Percentiles rank a stretch among this genome's conserved stretches.
These are phyloP conservation scores for Heliosperma pusillum DNA, from an alignment of 148 eudicot genomes.

Conservation along the genomic window DNA sequence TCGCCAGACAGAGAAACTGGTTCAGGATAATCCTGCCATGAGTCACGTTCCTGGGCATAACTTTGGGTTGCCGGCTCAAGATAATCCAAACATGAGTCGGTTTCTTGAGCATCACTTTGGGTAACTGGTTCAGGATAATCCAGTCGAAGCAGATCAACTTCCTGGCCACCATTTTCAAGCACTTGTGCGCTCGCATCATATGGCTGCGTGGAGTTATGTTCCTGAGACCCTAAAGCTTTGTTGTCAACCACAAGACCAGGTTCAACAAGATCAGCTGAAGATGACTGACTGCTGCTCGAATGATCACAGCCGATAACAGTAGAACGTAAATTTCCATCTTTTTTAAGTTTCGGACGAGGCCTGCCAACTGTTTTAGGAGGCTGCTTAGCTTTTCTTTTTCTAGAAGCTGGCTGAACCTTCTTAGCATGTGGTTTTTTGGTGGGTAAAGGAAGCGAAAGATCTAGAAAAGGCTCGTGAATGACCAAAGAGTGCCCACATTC, in stretches of 20 bases:
- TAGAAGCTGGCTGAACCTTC: conserved; percentile 38
- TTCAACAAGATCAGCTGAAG: conserved; percentile 21
- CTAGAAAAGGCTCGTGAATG: conserved; percentile 78
- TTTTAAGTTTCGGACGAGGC: conserved; percentile 44
- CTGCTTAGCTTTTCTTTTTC: conserved; percentile 55
- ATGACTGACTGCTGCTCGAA: conserved; percentile 31
- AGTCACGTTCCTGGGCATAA: conserved; percentile 13
- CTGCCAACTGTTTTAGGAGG: conserved; percentile 63
- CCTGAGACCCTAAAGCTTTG: conserved; percentile 26
- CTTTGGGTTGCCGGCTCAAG: conserved; percentile 13
- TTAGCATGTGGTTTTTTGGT: conserved; percentile 59
- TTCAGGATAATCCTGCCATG: conserved; percentile 37
- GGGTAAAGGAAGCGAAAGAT: conserved; percentile 86
- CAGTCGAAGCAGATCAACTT: conserved; percentile 40
- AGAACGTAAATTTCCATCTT: conserved; percentile 30
- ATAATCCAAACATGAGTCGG: conserved; percentile 9
- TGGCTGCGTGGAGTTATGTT: conserved; percentile 22
- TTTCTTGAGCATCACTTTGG: conserved; percentile 20
- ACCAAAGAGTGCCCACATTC: conserved; percentile 77
- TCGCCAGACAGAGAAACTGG: conserved; percentile 29
- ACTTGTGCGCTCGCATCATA: conserved; percentile 22
- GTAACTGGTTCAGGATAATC: conserved; percentile 36
- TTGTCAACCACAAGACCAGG: conserved; percentile 26
- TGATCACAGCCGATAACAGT: conserved; percentile 26
- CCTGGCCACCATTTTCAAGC: conserved; percentile 21